phyloP scores from a whole-genome alignment of 768 basidiomycete genomes.

The Panaeolus papilionaceus region DNA sequence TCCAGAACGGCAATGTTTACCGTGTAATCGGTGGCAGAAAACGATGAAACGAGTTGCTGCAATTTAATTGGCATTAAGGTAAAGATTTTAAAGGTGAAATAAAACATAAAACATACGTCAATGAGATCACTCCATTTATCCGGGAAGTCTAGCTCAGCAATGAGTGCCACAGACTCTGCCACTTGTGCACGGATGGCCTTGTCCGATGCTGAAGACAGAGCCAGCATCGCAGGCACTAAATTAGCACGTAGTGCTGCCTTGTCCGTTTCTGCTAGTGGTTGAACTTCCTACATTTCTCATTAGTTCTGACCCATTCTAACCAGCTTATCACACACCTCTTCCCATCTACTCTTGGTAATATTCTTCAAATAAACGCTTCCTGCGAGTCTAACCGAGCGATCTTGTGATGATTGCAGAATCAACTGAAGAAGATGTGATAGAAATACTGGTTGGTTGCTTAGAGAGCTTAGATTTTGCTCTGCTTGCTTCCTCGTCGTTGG shows the following conservation, averaged over 20 bases:
- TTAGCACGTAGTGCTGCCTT: conserved; percentile 74
- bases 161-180: conserved; percentile 90
- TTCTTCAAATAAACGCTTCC: conserved; percentile 95
- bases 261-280: conserved; percentile 73
- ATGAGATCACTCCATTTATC: conserved; percentile 86
- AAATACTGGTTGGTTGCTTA: conserved; percentile 81
- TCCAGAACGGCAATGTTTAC: conserved; percentile 90
- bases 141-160: conserved; percentile 94
- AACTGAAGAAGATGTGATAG: conserved; percentile 79
- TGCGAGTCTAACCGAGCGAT: conserved; percentile 78
- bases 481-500: conserved; percentile 79
- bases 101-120: conserved; percentile 65
- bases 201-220: conserved; percentile 75
- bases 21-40: conserved; percentile 82
- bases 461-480: conserved; percentile 72
- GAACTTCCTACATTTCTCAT: conserved; percentile 62
- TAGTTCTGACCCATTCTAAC: neutral
- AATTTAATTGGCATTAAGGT: conserved; percentile 6
- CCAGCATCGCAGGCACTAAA: conserved; percentile 92
- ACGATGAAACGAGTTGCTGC: conserved; percentile 88
- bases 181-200: conserved; percentile 83
- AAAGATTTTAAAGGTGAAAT: neutral
- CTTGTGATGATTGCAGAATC: conserved; percentile 70
- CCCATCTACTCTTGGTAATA: conserved; percentile 86
- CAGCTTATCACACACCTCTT: conserved; percentile 62